Base-by-base conservation (phyloP, 208 protist species). In the Endotrypanum monterogeii region DNA sequence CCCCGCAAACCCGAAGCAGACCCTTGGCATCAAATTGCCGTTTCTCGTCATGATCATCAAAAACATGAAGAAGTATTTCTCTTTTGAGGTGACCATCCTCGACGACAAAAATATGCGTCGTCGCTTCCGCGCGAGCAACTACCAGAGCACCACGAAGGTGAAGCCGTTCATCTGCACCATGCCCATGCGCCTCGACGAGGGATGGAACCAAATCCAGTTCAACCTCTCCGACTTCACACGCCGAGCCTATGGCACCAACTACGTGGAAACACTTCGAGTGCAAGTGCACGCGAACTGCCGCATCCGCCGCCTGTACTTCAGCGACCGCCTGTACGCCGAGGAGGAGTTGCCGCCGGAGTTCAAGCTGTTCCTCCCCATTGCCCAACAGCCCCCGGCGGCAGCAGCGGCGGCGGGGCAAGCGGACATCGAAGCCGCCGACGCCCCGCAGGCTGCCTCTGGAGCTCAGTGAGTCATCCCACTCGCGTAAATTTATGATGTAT, bases 181-280 rank as follows among this genome's bases (percentile, higher is more conserved):
- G 98, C 99, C 99, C 11, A 99, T 99, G 98, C 89, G 98, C 12
- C 89, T 99, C 0, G 99, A 99, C 70, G 98, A 99, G 83, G 99
- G 98, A 9, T 99, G 99, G 99, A 99, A 99, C 72, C 98, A 99
- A 76, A 99, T 99, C 71, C 98, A 99, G 88, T 99, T 99, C 84
- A 99, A 99, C 88, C 90, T 99, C 23, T 93, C 92, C n/a, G 99
- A 99, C 81, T 99, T 99, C 81, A 99, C 98, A 18, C 90, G 97
- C 9, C 91, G 95, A 50, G 99, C 99, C n/a, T 99, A 99, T 83
- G 98, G 99, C 63, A 99, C 99, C 5, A 99, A 99, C 80, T 99
- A 99, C 86, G 89, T 99, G 58, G 99, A 99, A 83, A 99, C 99
- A 23, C 90, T 99, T 25, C 88, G 98, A 18, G 97, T 99, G 41